phyloP scores from a whole-genome alignment of 1,139 yeast species.

The Suhomyces guaymorum region DNA sequence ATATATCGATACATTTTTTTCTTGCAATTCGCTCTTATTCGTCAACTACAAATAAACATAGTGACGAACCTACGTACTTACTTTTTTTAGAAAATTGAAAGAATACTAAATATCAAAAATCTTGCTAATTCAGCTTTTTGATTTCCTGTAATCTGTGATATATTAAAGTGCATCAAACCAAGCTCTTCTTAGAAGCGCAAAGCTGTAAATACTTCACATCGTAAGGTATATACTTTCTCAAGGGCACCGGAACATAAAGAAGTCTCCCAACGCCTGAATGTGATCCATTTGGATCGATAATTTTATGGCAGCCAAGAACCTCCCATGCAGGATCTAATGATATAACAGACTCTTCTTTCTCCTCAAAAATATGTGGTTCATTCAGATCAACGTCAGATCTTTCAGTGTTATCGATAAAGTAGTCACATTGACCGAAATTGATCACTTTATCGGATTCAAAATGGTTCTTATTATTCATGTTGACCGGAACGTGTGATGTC shows the following conservation, averaged over 20 bases:
- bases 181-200: slow-evolving; percentile 36
- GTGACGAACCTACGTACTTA: too few species aligned
- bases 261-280: slow-evolving; percentile 47
- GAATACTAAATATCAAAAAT: too few species aligned
- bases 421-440: slow-evolving; percentile 52
- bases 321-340: slow-evolving; percentile 40
- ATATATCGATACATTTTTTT: too few species aligned
- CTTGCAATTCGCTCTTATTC: too few species aligned
- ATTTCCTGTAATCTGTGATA: too few species aligned
- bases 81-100: too few species aligned
- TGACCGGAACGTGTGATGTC: slow-evolving; percentile 50
- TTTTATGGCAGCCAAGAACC: slow-evolving; percentile 39
- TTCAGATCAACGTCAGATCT: slow-evolving; percentile 25
- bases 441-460: slow-evolving; percentile 57
- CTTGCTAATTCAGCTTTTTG: too few species aligned
- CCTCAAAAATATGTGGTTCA: slow-evolving; percentile 30
- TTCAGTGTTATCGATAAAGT: slow-evolving; percentile 56
- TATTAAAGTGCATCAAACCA: neutral
- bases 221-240: slow-evolving; percentile 24
- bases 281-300: slow-evolving; percentile 50
- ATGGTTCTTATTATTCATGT: slow-evolving; percentile 72
- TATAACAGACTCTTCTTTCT: slow-evolving; percentile 11
- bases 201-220: slow-evolving; percentile 46
- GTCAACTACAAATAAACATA: too few species aligned
- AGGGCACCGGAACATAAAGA: slow-evolving; percentile 42